Conservation (phyloP, 2,329 filamentous ascomycete species). For the Trichoderma aggressivum region DNA sequence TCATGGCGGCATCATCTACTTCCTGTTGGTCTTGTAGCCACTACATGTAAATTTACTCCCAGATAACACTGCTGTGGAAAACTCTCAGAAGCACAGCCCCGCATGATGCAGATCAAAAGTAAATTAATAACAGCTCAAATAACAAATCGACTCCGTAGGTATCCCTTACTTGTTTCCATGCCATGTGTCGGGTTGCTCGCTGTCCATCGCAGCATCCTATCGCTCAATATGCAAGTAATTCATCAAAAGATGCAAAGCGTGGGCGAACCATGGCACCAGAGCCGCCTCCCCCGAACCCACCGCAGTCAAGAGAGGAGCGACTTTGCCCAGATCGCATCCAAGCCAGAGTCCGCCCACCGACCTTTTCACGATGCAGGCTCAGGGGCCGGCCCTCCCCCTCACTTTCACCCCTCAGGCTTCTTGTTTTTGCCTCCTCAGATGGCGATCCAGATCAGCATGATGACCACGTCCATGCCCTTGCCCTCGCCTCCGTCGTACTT, state of each 20-base stretch:
- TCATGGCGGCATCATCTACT: background rate
- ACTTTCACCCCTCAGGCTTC: background rate
- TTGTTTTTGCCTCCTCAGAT: conserved; percentile 41
- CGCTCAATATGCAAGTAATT: conserved; percentile 1
- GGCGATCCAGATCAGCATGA: conserved; percentile 76
- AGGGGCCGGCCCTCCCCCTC: background rate
- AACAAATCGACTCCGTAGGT: conserved; percentile 7
- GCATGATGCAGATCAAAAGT: background rate
- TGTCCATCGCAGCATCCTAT: background rate
- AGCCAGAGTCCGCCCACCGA: background rate
- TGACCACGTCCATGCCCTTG: conserved; percentile 66
- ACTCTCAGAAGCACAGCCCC: background rate
- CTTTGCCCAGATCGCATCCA: background rate
- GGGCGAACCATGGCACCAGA: background rate
- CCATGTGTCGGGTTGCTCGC: conserved; percentile 2
- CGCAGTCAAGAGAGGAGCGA: conserved; percentile 3
- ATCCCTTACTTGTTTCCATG: conserved; percentile 7
- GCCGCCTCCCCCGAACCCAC: conserved; percentile 6
- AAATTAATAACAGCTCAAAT: conserved; percentile 9
- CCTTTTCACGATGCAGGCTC: background rate
- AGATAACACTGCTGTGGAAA: background rate
- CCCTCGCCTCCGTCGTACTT: conserved; percentile 71
- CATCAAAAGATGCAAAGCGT: conserved; percentile 8
- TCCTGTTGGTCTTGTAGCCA: background rate
- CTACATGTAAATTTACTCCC: background rate